A percentile compares a stretch with the other conserved stretches of the same genome.
Evolutionary conservation across 106 monocot genomes (phyloP).

Genomic region (Allium cepa): DNA sequence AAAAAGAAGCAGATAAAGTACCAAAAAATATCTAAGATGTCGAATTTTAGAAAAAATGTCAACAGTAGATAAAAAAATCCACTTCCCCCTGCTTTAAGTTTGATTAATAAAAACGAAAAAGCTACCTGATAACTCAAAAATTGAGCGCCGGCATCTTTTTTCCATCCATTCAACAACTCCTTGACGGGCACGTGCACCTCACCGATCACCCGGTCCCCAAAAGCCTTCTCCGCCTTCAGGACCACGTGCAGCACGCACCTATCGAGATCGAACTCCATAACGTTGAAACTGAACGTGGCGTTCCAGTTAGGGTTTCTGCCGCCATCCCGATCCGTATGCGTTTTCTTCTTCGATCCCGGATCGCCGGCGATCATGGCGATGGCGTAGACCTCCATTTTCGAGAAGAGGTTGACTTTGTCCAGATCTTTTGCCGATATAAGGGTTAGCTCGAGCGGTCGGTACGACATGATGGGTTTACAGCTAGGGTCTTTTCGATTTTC

Average conservation of each 20-base stretch:
- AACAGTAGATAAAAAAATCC: too few species aligned
- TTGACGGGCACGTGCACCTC: slow-evolving; percentile 63
- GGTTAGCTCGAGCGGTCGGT: slow-evolving; percentile 50
- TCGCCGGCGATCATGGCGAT: slow-evolving; percentile 54
- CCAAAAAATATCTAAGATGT: too few species aligned
- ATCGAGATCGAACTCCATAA: slow-evolving; percentile 23
- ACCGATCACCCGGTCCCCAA: slow-evolving; percentile 87
- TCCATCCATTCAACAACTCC: slow-evolving; percentile 42
- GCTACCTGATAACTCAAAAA: slow-evolving; percentile 25
- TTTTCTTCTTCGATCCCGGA: slow-evolving; percentile 34
- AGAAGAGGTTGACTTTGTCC: slow-evolving; percentile 52
- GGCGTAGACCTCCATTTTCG: slow-evolving; percentile 80
- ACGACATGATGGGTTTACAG: slow-evolving; percentile 24
- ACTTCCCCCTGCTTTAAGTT: too few species aligned
- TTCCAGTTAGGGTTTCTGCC: slow-evolving; percentile 75
- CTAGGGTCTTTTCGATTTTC: background rate
- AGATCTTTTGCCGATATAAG: slow-evolving; percentile 84
- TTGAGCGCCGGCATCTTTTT: background rate
- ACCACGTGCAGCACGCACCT: slow-evolving; percentile 32
- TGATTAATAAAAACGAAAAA: background rate
- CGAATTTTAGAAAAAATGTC: too few species aligned
- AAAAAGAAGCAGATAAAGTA: too few species aligned
- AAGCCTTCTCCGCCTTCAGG: slow-evolving; percentile 40
- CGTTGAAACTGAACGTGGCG: slow-evolving; percentile 37
- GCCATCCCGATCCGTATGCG: slow-evolving; percentile 36